Percentiles rank a stretch among this genome's conserved stretches.
Evolutionary conservation across 192 early-diverging fungal genomes (phyloP).

Genomic region (Irineochytrium annulatum): DNA sequence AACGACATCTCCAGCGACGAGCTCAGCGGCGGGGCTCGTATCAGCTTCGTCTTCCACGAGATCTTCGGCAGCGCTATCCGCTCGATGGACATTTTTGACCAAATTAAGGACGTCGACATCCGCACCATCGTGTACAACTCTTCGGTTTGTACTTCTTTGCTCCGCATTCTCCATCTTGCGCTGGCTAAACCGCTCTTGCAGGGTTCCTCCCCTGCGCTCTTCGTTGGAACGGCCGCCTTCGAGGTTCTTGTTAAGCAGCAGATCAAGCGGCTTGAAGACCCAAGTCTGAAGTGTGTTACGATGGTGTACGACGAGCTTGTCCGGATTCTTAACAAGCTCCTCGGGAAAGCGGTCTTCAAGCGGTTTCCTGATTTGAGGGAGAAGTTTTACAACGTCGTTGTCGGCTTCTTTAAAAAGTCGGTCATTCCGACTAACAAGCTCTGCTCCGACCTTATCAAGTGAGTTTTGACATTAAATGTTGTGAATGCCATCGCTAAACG

Average conservation of each 20-base stretch:
- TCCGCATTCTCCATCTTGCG: not conserved
- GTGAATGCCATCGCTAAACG: constrained; percentile 8
- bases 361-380: constrained; percentile 95
- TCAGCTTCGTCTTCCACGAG: constrained; percentile 99
- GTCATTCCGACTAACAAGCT: constrained; percentile 91
- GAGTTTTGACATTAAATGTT: constrained; percentile 23
- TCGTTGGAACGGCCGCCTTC: constrained; percentile 97
- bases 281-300: constrained; percentile 88
- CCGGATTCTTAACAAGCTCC: constrained; percentile 86
- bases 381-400: constrained; percentile 88
- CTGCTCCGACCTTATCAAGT: constrained; percentile 85
- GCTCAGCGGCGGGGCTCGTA: constrained; percentile 95
- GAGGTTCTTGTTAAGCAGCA: constrained; percentile 98
- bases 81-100: constrained; percentile 95
- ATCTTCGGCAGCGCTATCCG: constrained; percentile 89
- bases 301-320: constrained; percentile 98
- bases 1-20: constrained; percentile 92
- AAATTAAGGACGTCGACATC: constrained; percentile 98
- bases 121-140: constrained; percentile 98
- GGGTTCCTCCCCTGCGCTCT: constrained; percentile 94
- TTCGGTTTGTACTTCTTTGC: constrained; percentile 34
- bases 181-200: constrained; percentile 12
- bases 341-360: constrained; percentile 91
- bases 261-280: constrained; percentile 97
- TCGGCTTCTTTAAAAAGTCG: constrained; percentile 89